phyloP scores from a whole-genome alignment of 805 yeast genomes.

The Ogataea zsoltii region DNA sequence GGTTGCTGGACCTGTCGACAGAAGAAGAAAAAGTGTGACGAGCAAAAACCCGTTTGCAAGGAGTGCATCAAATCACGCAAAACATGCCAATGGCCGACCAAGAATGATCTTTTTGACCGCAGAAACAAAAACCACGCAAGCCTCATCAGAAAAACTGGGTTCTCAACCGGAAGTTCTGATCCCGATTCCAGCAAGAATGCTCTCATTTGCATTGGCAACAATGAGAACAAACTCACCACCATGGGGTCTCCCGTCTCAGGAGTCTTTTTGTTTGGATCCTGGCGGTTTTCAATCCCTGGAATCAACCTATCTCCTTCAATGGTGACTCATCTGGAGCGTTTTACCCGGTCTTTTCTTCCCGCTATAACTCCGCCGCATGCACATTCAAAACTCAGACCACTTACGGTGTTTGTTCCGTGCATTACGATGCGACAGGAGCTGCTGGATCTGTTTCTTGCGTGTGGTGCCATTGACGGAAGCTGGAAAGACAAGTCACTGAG shows the following conservation, averaged over 20 bases:
- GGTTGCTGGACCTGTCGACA: constrained; percentile 9
- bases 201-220: too few species aligned
- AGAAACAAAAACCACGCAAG: background rate
- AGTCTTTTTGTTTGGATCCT: background rate
- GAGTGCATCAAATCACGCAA: constrained; percentile 1
- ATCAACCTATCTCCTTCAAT: background rate
- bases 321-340: constrained; percentile 6
- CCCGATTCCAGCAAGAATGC: too few species aligned
- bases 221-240: too few species aligned
- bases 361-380: constrained; percentile 13
- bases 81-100: constrained; percentile 11
- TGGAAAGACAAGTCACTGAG: background rate
- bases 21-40: constrained; percentile 14
- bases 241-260: too few species aligned
- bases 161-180: too few species aligned
- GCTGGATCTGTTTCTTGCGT: constrained; percentile 13
- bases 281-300: constrained; percentile 2
- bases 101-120: constrained; percentile 3
- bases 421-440: constrained; percentile 4
- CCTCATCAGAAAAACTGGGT: too few species aligned
- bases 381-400: constrained; percentile 9
- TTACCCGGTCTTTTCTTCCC: constrained; percentile 7
- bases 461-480: constrained; percentile 13
- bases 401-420: constrained; percentile 13
- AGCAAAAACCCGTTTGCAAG: constrained; percentile 10